Evolutionary conservation across 805 yeast genomes (phyloP), one percentile per base, ranked within the genome.

Genomic region (Saccharomyces kudriavzevii): DNA sequence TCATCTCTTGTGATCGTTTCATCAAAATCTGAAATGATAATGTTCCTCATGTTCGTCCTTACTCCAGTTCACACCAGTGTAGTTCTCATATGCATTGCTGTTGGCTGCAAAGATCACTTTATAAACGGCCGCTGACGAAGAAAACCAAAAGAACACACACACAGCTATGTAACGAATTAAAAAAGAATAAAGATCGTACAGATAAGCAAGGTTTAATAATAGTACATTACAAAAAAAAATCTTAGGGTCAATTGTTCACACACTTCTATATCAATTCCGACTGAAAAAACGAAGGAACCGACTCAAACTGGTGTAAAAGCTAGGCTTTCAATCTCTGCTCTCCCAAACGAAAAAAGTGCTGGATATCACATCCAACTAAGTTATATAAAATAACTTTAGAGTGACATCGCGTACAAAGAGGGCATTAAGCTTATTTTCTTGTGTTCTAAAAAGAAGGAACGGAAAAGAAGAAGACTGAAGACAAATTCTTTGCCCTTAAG

Each of bases 231-330:
- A 27, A 45, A 29, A 43, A 49, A 43, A 9, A 13, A 17, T 26
- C 29, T 20, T 17, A 4, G 20, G 26, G 25, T 31, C 49, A 45
- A 24, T 53, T 66, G 69, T 65, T 50, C 52, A 58, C 70, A 65
- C 70, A 50, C 70, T 66, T 66, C 70, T 66, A 66, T 66, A 61
- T 67, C 69, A 58, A 52, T 54, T 61, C 57, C 53, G 56, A 56
- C 67, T 65, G 53, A 47, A 49, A 48, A 50, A 49, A 49, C 22
- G 26, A 49, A 40, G 47, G 45, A 50, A 48, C 54, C 57, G 56
- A 57, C 58, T 57, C 60, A 57, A 57, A 57, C 60, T 43, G 60
- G 55, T 55, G 60, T 53, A 35, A 35, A 35, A 35, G 43, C 43
- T 35, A 17, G 13, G 43, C 43, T 49, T 52, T 57, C 48, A 28